Evolutionary conservation across 2,329 filamentous ascomycete species (phyloP).

Genomic region (Aspergillus hiratsukae): DNA sequence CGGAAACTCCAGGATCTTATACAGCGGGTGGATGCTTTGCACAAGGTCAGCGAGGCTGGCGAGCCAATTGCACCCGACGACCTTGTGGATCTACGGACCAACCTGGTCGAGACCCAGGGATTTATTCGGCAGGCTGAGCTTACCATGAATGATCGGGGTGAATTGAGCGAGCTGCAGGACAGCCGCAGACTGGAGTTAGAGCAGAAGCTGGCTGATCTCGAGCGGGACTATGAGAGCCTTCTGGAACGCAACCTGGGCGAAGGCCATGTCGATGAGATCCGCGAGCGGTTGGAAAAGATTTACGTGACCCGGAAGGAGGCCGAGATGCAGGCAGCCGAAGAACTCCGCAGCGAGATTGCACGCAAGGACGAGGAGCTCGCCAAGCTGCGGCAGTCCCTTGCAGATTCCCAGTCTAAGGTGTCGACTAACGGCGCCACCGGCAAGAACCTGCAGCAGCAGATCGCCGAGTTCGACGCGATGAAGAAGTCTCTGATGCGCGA

Average conservation of each 20-base stretch:
- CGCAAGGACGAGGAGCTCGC: conserved; percentile 78
- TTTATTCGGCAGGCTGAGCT: conserved; percentile 90
- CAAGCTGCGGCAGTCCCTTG: conserved; percentile 73
- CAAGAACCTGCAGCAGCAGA: conserved; percentile 95
- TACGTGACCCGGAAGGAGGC: conserved; percentile 71
- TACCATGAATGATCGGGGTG: conserved; percentile 68
- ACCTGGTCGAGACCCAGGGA: conserved; percentile 82
- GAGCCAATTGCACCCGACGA: conserved; percentile 79
- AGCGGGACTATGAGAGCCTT: conserved; percentile 79
- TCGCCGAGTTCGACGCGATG: conserved; percentile 98
- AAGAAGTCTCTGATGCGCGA: conserved; percentile 99
- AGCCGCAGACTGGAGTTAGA: conserved; percentile 68
- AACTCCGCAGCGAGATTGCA: conserved; percentile 69
- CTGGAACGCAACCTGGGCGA: conserved; percentile 74
- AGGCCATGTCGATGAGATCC: conserved; percentile 77
- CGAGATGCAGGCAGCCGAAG: conserved; percentile 68
- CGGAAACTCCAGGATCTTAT: conserved; percentile 78
- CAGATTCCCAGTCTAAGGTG: conserved; percentile 57
- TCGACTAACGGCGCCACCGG: conserved; percentile 55
- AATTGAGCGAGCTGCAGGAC: conserved; percentile 61
- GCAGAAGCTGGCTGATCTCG: conserved; percentile 65
- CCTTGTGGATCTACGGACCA: conserved; percentile 69
- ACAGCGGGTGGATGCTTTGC: conserved; percentile 72
- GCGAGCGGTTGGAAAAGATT: conserved; percentile 69
- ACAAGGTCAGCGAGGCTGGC: conserved; percentile 70